Percentiles rank a stretch among this genome's conserved stretches.
Conservation (phyloP, 2,329 filamentous ascomycete species). For the Claviceps humidiphila region DNA sequence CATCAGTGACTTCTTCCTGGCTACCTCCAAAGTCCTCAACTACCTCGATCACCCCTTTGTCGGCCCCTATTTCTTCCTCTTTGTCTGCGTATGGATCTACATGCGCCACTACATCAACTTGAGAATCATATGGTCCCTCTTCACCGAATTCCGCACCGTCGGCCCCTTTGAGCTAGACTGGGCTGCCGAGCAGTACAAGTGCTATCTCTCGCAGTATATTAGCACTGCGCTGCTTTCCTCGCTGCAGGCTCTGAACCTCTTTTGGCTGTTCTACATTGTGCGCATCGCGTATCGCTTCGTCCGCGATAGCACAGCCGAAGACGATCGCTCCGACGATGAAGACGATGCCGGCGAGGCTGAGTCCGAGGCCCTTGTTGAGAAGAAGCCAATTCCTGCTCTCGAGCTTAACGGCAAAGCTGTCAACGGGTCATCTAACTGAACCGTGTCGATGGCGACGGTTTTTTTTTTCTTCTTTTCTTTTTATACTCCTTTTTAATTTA, state of each 20-base stretch:
- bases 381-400: conserved; percentile 11
- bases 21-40: conserved; percentile 83
- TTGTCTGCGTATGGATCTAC: conserved; percentile 79
- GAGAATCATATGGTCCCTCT: conserved; percentile 59
- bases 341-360: conserved; percentile 37
- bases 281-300: conserved; percentile 62
- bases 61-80: conserved; percentile 72
- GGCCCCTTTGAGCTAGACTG: conserved; percentile 67
- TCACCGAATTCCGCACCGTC: conserved; percentile 62
- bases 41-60: conserved; percentile 72
- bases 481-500: background rate
- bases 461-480: background rate
- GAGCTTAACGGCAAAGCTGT: conserved; percentile 12
- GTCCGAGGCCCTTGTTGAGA: conserved; percentile 19
- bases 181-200: conserved; percentile 67
- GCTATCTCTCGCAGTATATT: conserved; percentile 54
- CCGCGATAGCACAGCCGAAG: conserved; percentile 45
- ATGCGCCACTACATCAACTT: conserved; percentile 77
- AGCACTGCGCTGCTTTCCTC: conserved; percentile 49
- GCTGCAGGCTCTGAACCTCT: conserved; percentile 64
- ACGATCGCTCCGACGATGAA: conserved; percentile 59
- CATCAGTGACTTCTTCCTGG: conserved; percentile 89
- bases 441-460: background rate
- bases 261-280: conserved; percentile 69
- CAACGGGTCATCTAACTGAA: conserved; percentile 4